phyloP scores from a whole-genome alignment of 2,329 filamentous ascomycete species.

The Colletotrichum spaethianum region DNA sequence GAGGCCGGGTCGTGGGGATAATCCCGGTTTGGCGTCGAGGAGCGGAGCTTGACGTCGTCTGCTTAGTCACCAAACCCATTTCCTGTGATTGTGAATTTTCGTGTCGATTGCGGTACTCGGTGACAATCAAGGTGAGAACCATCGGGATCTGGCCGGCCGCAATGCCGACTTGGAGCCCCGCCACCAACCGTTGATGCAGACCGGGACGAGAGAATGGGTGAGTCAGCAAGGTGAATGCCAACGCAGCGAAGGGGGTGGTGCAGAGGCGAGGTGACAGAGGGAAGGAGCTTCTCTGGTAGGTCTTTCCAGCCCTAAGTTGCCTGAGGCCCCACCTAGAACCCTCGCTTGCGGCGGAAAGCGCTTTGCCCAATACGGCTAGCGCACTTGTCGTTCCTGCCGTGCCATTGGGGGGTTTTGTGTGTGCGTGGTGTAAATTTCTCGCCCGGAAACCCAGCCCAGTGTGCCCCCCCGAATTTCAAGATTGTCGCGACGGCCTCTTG shows the following conservation, averaged over 20 bases:
- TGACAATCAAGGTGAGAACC: neutral
- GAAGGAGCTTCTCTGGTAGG: slow-evolving; percentile 48
- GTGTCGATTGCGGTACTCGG: neutral
- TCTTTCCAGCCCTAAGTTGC: slow-evolving; percentile 58
- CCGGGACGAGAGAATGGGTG: neutral
- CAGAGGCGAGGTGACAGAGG: neutral
- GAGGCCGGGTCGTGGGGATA: slow-evolving; percentile 9
- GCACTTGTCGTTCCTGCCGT: slow-evolving; percentile 21
- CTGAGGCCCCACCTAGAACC: slow-evolving; percentile 46
- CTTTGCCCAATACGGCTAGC: slow-evolving; percentile 53
- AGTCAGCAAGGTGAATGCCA: slow-evolving; percentile 11
- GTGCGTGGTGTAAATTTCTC: slow-evolving; percentile 44
- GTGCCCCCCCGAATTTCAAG: slow-evolving; percentile 34
- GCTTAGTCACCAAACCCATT: slow-evolving; percentile 20
- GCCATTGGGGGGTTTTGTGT: slow-evolving; percentile 44
- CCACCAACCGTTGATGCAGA: neutral
- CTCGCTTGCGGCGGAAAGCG: slow-evolving; percentile 52
- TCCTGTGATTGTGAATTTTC: neutral
- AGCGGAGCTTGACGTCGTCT: slow-evolving; percentile 6
- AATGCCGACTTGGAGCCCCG: slow-evolving; percentile 14
- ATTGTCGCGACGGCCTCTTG: slow-evolving; percentile 43
- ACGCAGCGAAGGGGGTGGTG: neutral
- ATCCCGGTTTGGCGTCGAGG: slow-evolving; percentile 7
- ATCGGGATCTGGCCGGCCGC: slow-evolving; percentile 2
- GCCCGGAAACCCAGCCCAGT: slow-evolving; percentile 25